Percentiles rank a stretch among this genome's conserved stretches.
Evolutionary conservation across 2,329 filamentous ascomycete species (phyloP).

Genomic region (Domatiomyces globalis): DNA sequence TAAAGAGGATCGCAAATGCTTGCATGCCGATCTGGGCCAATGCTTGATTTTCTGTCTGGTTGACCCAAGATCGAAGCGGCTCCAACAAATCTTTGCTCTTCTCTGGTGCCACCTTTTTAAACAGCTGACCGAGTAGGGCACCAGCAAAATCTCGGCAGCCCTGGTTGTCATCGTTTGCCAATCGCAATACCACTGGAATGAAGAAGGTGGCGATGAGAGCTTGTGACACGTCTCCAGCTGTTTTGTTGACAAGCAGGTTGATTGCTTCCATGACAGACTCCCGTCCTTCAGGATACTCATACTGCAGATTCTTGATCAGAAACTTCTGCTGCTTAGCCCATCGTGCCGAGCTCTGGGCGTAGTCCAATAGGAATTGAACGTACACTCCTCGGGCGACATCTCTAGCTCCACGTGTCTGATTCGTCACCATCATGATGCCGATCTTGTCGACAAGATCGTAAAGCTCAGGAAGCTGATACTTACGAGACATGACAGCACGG

Average conservation of each 20-base stretch:
- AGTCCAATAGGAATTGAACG: conserved; percentile 86
- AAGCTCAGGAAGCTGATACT: conserved; percentile 69
- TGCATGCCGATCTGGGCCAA: conserved; percentile 63
- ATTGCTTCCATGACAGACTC: conserved; percentile 88
- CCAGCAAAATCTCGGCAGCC: conserved; percentile 74
- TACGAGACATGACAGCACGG: conserved; percentile 70
- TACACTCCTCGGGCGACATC: conserved; percentile 81
- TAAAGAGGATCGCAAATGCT: conserved; percentile 70
- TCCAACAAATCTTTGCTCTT: conserved; percentile 55
- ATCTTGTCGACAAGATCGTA: conserved; percentile 88
- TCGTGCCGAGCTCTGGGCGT: conserved; percentile 77
- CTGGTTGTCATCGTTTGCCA: conserved; percentile 76
- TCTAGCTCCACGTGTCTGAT: conserved; percentile 75
- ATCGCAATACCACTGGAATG: conserved; percentile 67
- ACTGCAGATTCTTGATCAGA: conserved; percentile 78
- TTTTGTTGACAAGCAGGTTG: conserved; percentile 72
- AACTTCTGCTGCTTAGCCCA: conserved; percentile 85
- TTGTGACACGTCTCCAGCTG: conserved; percentile 66
- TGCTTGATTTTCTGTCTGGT: conserved; percentile 55
- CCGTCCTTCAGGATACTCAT: conserved; percentile 74
- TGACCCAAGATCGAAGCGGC: conserved; percentile 61
- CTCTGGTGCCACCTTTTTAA: conserved; percentile 62
- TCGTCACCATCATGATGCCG: conserved; percentile 86
- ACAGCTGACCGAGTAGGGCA: conserved; percentile 65
- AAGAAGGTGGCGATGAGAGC: conserved; percentile 72